Base-by-base conservation (phyloP, 192 early-diverging fungal species). In the Rhizophagus prolifer region DNA sequence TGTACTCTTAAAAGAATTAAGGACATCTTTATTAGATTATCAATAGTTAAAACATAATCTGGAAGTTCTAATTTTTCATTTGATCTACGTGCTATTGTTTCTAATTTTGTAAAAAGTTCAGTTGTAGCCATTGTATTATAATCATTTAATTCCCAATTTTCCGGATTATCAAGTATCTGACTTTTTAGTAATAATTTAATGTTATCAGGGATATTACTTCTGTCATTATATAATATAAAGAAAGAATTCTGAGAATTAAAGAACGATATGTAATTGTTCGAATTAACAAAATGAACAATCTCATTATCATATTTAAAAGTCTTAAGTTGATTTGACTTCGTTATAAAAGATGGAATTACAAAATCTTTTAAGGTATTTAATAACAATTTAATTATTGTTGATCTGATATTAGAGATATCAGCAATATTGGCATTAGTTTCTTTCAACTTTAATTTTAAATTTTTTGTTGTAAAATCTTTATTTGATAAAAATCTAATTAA, bases 81-180 rank as follows among this genome's bases (percentile, higher is more conserved):
- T 14, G 54, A 60, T 34, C 8, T 74, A 65, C 72, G 72, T 46
- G 72, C 58, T n/a, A 74, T 65, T 23, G 12, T 12, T 58, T 74
- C 72, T 34, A 74, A 47, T 46, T 36, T 46, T 25, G 23, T 30
- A 21, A 23, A 9, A 9, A 74, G 46, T 36, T 9, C 26, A 4
- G 7, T 23, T 21, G 72, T 21, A 14, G 44, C 3, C 72, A 65
- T 74, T 58, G 34, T 62, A 50, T 4, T 10, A 60, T 66, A 74
- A 47, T 16, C 9, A 25, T 47, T 21, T 74, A 25, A 68, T 66
- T 74, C 21, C 21, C 9, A 9, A 23, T n/a, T 13, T 47, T 23
- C 36, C 16, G 9, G 10, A 60, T 12, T 50, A 14, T 26, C 63
- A 28, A 3, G 2, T 61, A 4, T 9, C 25, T 54, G 60, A 19